Percentiles rank a stretch among this genome's conserved stretches.
These are phyloP conservation scores for Kuraishia ogatae DNA, from an alignment of 805 yeast genomes.

Conservation along the genomic window DNA sequence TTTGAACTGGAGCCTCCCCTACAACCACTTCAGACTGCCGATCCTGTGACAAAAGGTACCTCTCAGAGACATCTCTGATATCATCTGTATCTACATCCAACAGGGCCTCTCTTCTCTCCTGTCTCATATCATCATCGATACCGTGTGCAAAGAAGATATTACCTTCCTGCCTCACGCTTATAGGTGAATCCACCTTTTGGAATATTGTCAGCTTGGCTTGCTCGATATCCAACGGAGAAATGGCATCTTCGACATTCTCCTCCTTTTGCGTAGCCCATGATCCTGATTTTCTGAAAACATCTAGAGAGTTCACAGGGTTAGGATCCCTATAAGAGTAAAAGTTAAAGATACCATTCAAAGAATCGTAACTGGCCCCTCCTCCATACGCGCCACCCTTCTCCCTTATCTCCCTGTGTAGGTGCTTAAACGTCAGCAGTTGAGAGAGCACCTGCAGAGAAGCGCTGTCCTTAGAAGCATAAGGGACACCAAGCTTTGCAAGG, in stretches of 20 bases:
- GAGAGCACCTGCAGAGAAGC: slow-evolving; percentile 80
- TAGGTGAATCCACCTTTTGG: slow-evolving; percentile 89
- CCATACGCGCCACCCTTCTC: slow-evolving; percentile 99
- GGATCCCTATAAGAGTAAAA: slow-evolving; percentile 95
- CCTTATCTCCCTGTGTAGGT: slow-evolving; percentile 81
- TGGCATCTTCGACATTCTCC: slow-evolving; percentile 16
- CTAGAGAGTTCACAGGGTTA: slow-evolving; percentile 61
- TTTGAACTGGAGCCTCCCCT: not conserved
- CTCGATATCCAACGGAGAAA: slow-evolving; percentile 62
- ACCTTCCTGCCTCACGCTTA: slow-evolving; percentile 75
- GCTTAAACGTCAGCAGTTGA: slow-evolving; percentile 71
- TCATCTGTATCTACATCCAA: slow-evolving; percentile 58
- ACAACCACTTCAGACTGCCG: not conserved
- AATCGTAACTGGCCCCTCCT: slow-evolving; percentile 83
- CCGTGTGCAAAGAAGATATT: slow-evolving; percentile 55
- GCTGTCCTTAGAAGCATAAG: slow-evolving; percentile 64
- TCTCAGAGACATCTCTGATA: slow-evolving; percentile 55
- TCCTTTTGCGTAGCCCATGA: slow-evolving; percentile 29
- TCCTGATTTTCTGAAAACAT: slow-evolving; percentile 47
- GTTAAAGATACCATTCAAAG: slow-evolving; percentile 69
- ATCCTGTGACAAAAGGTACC: slow-evolving; percentile 27
- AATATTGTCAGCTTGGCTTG: slow-evolving; percentile 89
- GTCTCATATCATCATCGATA: slow-evolving; percentile 71
- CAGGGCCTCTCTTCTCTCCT: slow-evolving; percentile 66
- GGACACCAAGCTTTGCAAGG: slow-evolving; percentile 53